phyloP scores from a whole-genome alignment of 805 yeast species.

The Candida endomychidarum region DNA sequence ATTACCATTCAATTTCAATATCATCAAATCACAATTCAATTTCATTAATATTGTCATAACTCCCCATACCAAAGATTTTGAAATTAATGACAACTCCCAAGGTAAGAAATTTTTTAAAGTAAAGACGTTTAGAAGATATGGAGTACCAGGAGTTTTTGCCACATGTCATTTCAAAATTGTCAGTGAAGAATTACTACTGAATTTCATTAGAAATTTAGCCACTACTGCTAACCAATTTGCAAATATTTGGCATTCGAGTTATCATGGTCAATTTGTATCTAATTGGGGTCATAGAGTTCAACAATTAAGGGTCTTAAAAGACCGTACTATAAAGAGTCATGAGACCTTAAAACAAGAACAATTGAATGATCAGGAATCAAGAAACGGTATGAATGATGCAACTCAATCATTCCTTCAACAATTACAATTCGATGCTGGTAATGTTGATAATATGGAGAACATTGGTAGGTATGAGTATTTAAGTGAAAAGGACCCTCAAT shows the following conservation, averaged over 20 bases:
- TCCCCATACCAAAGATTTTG: conserved; percentile 46
- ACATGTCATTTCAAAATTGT: conserved; percentile 74
- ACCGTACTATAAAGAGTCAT: conserved; percentile 29
- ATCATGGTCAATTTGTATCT: conserved; percentile 37
- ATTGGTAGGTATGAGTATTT: conserved; percentile 22
- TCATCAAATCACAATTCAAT: conserved; percentile 76
- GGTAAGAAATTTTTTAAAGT: conserved; percentile 52
- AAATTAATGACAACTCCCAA: conserved; percentile 1
- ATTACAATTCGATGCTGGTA: conserved; percentile 18
- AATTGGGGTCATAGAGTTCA: conserved; percentile 69
- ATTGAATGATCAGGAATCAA: conserved; percentile 13
- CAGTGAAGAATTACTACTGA: conserved; percentile 56
- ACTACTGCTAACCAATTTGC: conserved; percentile 71
- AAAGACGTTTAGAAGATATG: conserved; percentile 60
- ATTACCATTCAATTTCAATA: conserved; percentile 63
- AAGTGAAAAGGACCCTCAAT: conserved; percentile 17
- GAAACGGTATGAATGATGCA: conserved; percentile 19
- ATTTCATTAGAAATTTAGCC: conserved; percentile 65
- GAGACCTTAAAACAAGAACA: conserved; percentile 24
- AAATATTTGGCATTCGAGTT: conserved; percentile 63
- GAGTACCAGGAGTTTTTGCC: conserved; percentile 75
- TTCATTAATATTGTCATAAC: conserved; percentile 77
- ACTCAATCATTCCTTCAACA: conserved; percentile 36
- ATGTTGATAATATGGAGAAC: conserved; percentile 6
- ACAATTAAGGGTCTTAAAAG: conserved; percentile 44